Conservation (phyloP, 192 early-diverging fungal genomes). For the Linnemannia schmuckeri region DNA sequence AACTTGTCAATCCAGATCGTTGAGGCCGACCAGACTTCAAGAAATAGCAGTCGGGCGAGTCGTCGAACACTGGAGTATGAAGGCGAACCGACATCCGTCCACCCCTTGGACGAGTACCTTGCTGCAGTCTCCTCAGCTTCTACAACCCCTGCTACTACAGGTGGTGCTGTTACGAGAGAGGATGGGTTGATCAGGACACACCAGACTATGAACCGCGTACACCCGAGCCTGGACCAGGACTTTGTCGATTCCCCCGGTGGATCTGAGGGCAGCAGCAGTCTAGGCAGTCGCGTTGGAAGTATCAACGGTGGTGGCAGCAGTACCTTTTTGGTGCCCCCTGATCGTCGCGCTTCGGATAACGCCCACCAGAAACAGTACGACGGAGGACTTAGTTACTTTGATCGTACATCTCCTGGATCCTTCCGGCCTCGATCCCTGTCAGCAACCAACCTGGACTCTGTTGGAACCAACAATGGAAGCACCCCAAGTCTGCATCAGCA, state of each 20-base stretch:
- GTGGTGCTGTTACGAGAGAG: not conserved
- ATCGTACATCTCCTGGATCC: constrained; percentile 21
- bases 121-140: not conserved
- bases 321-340: not conserved
- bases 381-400: not conserved
- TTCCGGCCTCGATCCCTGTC: constrained; percentile 43
- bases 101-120: constrained; percentile 34
- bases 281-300: not conserved
- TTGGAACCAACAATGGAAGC: not conserved
- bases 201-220: constrained; percentile 51
- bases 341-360: not conserved
- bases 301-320: not conserved
- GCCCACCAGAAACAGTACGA: not conserved
- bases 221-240: constrained; percentile 22
- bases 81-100: constrained; percentile 16
- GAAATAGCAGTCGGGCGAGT: not conserved
- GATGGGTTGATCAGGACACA: constrained; percentile 7
- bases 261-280: constrained; percentile 26
- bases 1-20: constrained; percentile 51
- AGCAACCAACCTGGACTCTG: constrained; percentile 21
- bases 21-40: not conserved
- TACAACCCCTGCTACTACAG: not conserved
- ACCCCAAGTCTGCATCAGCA: not conserved
- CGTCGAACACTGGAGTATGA: not conserved
- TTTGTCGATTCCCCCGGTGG: constrained; percentile 20